phyloP scores from a whole-genome alignment of 352 stramenopile genomes.

The Saprolegnia parasitica region DNA sequence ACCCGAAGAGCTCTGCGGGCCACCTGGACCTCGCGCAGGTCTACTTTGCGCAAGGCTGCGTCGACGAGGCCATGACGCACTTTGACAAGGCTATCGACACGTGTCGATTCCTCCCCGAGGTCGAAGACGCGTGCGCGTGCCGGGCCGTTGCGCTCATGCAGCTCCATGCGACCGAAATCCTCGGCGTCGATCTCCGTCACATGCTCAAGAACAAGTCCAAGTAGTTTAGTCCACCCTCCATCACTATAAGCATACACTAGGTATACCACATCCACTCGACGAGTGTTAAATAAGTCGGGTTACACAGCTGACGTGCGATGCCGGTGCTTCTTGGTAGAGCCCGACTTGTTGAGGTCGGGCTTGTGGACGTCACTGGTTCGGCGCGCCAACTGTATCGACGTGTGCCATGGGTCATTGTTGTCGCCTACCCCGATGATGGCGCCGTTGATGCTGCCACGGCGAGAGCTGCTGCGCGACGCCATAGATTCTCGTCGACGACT shows the following conservation, averaged over 20 bases:
- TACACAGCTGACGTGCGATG: no score
- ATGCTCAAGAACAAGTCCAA: conserved; percentile 38
- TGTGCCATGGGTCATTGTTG: background rate
- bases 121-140: conserved; percentile 75
- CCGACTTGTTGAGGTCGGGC: no score
- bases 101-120: conserved; percentile 77
- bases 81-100: conserved; percentile 63
- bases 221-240: background rate
- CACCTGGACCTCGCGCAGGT: conserved; percentile 84
- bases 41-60: conserved; percentile 74
- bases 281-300: no score
- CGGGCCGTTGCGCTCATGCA: conserved; percentile 81
- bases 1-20: conserved; percentile 69
- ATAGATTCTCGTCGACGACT: background rate
- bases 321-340: no score
- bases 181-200: conserved; percentile 79
- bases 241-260: no score
- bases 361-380: background rate
- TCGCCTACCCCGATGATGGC: no score
- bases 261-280: no score
- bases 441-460: background rate
- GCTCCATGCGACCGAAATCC: conserved; percentile 75
- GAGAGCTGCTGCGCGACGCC: background rate
- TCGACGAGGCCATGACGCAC: conserved; percentile 62
- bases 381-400: background rate